Conservation (phyloP, 225 moss, liverwort and hornwort genomes). For the Polytrichum commune region DNA sequence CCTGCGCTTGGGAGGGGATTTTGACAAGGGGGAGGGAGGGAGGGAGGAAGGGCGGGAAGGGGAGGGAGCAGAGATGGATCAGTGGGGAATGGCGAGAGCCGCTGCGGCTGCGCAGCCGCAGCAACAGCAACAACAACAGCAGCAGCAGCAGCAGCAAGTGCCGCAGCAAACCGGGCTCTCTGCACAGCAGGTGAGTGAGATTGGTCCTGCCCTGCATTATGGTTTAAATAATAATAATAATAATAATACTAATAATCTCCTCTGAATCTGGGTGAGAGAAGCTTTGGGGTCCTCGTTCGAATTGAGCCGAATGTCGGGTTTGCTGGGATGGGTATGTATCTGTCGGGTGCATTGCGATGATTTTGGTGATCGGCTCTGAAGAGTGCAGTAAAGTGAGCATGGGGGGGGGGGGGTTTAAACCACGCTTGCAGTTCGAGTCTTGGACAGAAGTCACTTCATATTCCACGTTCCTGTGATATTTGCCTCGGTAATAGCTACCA, state of each 20-base stretch:
- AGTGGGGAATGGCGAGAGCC: conserved; percentile 54
- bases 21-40: background rate
- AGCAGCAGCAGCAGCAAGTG: conserved; percentile 23
- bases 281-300: background rate
- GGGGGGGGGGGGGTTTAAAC: too few species aligned
- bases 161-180: conserved; percentile 3
- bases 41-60: background rate
- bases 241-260: background rate
- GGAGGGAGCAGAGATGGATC: conserved; percentile 43
- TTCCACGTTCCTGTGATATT: too few species aligned
- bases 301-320: background rate
- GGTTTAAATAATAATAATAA: background rate
- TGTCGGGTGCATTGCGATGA: background rate
- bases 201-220: background rate
- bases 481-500: too few species aligned
- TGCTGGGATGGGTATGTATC: background rate
- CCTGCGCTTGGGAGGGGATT: background rate
- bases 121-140: conserved; percentile 24
- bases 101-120: conserved; percentile 23
- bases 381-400: too few species aligned
- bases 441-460: too few species aligned
- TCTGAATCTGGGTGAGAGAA: background rate
- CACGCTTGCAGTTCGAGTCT: too few species aligned
- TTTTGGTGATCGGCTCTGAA: too few species aligned
- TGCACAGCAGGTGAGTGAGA: conserved; percentile 17